Evolutionary conservation across 768 basidiomycete species (phyloP).

Genomic region (Phaffia tasmanica): DNA sequence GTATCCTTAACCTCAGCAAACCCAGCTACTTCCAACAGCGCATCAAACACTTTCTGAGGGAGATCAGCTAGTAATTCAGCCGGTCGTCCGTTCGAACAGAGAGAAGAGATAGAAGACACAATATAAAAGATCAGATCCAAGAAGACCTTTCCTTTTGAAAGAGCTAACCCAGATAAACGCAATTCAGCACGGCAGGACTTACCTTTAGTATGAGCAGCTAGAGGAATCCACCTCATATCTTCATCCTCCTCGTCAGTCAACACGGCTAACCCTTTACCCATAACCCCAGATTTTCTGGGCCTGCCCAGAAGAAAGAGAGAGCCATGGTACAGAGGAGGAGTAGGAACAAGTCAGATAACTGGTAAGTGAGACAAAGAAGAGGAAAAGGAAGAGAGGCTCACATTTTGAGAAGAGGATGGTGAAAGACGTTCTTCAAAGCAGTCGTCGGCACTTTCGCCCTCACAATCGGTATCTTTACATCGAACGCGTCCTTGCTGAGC

Average conservation of each 20-base stretch:
- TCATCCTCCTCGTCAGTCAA: no score
- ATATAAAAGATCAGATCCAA: no score
- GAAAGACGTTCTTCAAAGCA: background rate
- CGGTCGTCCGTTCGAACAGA: no score
- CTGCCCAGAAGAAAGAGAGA: no score
- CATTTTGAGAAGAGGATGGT: background rate
- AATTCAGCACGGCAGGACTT: no score
- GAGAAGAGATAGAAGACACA: no score
- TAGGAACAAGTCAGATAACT: background rate
- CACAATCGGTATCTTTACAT: background rate
- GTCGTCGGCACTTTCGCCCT: background rate
- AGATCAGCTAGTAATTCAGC: background rate
- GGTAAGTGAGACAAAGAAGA: background rate
- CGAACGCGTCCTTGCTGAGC: background rate
- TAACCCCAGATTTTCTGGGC: no score
- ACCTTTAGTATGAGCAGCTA: no score
- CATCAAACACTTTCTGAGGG: background rate
- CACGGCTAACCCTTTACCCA: no score
- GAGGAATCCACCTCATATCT: no score
- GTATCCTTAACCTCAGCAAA: background rate
- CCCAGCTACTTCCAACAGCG: background rate
- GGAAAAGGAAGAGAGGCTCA: constrained; percentile 23
- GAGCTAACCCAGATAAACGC: no score
- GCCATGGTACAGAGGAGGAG: constrained; percentile 6
- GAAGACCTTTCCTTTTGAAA: no score